These are phyloP conservation scores for Oryza longistaminata DNA, from an alignment of 176 grass and related monocot species.

Conservation along the genomic window DNA sequence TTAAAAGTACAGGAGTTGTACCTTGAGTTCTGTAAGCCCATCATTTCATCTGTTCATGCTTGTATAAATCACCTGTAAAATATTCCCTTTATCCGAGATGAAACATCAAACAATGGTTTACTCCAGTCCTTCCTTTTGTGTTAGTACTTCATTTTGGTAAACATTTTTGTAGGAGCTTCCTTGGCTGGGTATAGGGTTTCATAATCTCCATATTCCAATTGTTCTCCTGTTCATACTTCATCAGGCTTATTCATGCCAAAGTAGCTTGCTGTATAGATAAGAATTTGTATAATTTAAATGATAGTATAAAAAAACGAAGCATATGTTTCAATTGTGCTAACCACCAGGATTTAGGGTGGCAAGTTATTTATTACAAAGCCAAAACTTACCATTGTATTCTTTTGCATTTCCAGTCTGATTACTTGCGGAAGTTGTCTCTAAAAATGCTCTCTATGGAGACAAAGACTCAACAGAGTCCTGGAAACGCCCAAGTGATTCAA, in stretches of 20 bases:
- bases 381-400: slow-evolving; percentile 28
- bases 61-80: background rate
- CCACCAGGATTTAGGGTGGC: background rate
- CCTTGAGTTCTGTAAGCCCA: background rate
- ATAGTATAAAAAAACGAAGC: slow-evolving; percentile 11
- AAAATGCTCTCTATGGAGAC: slow-evolving; percentile 90
- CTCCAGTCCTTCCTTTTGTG: background rate
- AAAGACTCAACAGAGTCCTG: slow-evolving; percentile 58
- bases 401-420: slow-evolving; percentile 69
- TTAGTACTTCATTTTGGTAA: background rate
- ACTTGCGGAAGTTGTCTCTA: slow-evolving; percentile 84
- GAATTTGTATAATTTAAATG: background rate
- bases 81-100: background rate
- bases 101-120: background rate
- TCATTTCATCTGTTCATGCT: background rate
- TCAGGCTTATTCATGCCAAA: slow-evolving; percentile 13
- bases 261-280: slow-evolving; percentile 25
- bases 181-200: background rate
- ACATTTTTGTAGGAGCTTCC: background rate
- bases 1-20: background rate
- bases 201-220: background rate
- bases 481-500: slow-evolving; percentile 49
- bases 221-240: background rate
- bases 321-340: background rate
- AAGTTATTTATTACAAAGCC: slow-evolving; percentile 1